Conservation (phyloP, 202 grass and related monocot genomes). For the Panicum virgatum region DNA sequence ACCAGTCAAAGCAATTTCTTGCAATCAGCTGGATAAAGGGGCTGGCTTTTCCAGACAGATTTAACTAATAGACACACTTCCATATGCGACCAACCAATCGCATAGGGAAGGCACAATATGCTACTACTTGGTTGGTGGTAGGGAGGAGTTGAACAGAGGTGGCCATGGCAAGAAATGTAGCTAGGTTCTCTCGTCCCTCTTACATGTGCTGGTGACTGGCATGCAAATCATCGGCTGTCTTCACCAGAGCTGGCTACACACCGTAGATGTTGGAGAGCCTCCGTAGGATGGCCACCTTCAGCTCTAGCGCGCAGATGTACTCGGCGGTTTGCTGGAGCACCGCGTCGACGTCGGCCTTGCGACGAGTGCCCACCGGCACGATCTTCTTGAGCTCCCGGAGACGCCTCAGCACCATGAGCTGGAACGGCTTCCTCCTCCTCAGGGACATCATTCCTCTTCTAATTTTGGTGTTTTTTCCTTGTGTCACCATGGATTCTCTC, state of each 20-base stretch:
- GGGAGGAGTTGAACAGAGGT: constrained; percentile 17
- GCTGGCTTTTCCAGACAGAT: constrained; percentile 24
- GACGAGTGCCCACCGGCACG: constrained; percentile 39
- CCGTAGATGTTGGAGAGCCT: constrained; percentile 55
- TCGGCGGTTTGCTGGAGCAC: constrained; percentile 64
- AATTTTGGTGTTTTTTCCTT: constrained; percentile 27
- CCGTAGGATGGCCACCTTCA: constrained; percentile 60
- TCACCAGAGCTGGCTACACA: constrained; percentile 27
- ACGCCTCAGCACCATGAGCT: constrained; percentile 66
- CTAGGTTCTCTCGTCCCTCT: constrained; percentile 16
- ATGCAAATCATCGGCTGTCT: neutral
- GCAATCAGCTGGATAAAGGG: constrained; percentile 30
- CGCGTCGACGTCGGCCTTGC: constrained; percentile 33
- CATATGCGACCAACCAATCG: constrained; percentile 27
- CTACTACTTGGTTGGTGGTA: constrained; percentile 33
- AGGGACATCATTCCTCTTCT: constrained; percentile 44
- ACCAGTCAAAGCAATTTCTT: constrained; percentile 16
- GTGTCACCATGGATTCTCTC: constrained; percentile 43
- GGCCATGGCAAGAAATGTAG: constrained; percentile 30
- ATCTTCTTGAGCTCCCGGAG: constrained; percentile 78
- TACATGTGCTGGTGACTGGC: constrained; percentile 43
- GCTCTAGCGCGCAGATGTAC: constrained; percentile 69
- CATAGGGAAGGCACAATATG: constrained; percentile 36
- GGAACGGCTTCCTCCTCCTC: constrained; percentile 52
- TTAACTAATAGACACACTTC: constrained; percentile 38